A percentile compares a stretch with the other conserved stretches of the same genome.
These are phyloP conservation scores for Aspergillus pseudoviridinutans DNA, from an alignment of 2,329 filamentous ascomycete species.

Conservation along the genomic window DNA sequence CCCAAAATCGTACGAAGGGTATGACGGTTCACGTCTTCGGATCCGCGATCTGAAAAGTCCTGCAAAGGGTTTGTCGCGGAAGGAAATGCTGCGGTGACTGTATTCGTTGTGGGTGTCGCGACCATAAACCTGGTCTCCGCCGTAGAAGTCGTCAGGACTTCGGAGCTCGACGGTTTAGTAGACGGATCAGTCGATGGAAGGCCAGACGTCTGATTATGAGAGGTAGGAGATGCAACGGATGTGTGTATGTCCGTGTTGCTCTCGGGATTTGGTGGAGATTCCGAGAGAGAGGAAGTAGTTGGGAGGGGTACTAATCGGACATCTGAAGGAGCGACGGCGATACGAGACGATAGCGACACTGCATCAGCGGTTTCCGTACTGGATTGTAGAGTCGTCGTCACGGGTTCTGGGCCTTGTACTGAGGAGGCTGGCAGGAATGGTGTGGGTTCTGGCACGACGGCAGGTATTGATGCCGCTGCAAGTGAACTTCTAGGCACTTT, in stretches of 20 bases:
- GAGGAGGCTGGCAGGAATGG: background rate
- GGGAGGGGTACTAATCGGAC: background rate
- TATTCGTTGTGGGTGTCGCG: background rate
- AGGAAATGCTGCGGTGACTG: slow-evolving; percentile 1
- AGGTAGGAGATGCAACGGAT: background rate
- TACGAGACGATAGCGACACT: background rate
- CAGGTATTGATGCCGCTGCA: background rate
- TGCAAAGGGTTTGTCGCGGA: slow-evolving; percentile 1
- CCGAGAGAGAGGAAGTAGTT: background rate
- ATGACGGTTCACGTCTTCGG: background rate
- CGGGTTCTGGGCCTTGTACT: slow-evolving; percentile 1
- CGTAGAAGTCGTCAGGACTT: background rate
- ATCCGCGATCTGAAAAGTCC: background rate
- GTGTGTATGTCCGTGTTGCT: background rate
- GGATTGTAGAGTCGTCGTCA: slow-evolving; percentile 2
- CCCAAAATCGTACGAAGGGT: slow-evolving; percentile 25
- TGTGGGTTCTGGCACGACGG: slow-evolving; percentile 7
- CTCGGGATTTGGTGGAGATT: background rate
- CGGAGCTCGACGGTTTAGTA: background rate
- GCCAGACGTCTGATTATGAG: background rate
- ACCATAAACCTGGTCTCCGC: background rate
- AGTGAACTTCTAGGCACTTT: slow-evolving; percentile 17
- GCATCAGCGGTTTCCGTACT: background rate
- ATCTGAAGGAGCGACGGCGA: background rate
- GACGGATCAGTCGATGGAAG: background rate